phyloP scores from a whole-genome alignment of 2,329 filamentous ascomycete species.

The Colletotrichum tofieldiae region DNA sequence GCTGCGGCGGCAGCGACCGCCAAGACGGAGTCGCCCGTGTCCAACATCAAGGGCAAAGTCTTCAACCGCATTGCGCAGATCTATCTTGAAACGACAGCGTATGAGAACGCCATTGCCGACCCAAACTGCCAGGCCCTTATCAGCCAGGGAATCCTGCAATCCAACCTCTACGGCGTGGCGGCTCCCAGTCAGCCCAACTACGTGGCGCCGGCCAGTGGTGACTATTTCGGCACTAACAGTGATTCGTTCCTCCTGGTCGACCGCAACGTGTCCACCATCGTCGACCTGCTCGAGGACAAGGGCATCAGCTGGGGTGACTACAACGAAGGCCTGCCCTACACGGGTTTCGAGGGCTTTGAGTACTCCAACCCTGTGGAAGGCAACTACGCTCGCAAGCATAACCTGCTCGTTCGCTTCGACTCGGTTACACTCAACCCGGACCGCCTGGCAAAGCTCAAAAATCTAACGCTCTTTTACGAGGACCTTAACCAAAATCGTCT shows the following conservation, averaged over 20 bases:
- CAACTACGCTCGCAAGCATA: slow-evolving; percentile 32
- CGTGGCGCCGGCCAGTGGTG: slow-evolving; percentile 72
- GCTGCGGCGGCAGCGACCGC: slow-evolving; percentile 73
- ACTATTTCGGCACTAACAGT: slow-evolving; percentile 75
- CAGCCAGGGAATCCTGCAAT: slow-evolving; percentile 51
- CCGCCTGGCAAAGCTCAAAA: slow-evolving; percentile 1
- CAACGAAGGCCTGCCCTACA: slow-evolving; percentile 48
- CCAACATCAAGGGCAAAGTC: slow-evolving; percentile 76
- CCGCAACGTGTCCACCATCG: slow-evolving; percentile 65
- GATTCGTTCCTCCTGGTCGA: slow-evolving; percentile 73
- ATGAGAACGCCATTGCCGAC: slow-evolving; percentile 74
- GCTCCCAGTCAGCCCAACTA: slow-evolving; percentile 80
- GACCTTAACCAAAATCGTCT: slow-evolving; percentile 19
- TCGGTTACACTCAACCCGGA: slow-evolving; percentile 1
- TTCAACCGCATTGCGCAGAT: slow-evolving; percentile 83
- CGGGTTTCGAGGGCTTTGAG: slow-evolving; percentile 44
- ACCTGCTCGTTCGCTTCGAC: slow-evolving; percentile 26
- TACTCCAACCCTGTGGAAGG: slow-evolving; percentile 19
- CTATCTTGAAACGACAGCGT: slow-evolving; percentile 85
- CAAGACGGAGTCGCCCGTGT: slow-evolving; percentile 72
- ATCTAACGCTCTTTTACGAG: slow-evolving; percentile 14
- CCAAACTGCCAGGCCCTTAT: slow-evolving; percentile 52
- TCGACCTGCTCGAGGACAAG: slow-evolving; percentile 52
- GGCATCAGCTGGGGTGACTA: slow-evolving; percentile 53
- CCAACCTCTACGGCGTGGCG: slow-evolving; percentile 65